These are phyloP conservation scores for Aspergillus cavernicola DNA, from an alignment of 495 filamentous ascomycete genomes.

Conservation along the genomic window DNA sequence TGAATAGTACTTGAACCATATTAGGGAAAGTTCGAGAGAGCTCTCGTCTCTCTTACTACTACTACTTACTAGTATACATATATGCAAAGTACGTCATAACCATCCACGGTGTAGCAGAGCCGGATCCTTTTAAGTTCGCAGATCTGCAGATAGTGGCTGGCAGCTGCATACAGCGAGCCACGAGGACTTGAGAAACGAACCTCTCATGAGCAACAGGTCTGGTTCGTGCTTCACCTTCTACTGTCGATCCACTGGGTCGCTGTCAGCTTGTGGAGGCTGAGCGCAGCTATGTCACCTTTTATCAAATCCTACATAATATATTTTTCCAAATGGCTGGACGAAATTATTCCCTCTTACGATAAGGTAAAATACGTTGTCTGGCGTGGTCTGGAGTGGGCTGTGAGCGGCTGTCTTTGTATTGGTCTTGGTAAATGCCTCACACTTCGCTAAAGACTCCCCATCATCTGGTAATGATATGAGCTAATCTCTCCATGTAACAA, in stretches of 20 bases:
- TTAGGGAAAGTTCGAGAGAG: too few relatives aligned
- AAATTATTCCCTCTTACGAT: conserved; percentile 16
- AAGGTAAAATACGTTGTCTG: not conserved
- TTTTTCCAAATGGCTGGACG: not conserved
- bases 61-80: too few relatives aligned
- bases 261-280: conserved; percentile 1
- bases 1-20: too few relatives aligned
- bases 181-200: not conserved
- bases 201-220: not conserved
- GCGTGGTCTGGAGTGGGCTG: not conserved
- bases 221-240: not conserved
- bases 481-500: not conserved
- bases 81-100: too few relatives aligned
- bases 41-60: too few relatives aligned
- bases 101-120: too few relatives aligned
- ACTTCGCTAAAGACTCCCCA: not conserved
- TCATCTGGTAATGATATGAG: not conserved
- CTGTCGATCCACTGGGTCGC: not conserved
- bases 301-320: not conserved
- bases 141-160: too few relatives aligned
- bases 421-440: conserved; percentile 15
- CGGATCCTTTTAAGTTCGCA: not conserved
- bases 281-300: not conserved
- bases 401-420: conserved; percentile 1
- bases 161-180: not conserved